Evolutionary conservation across 1,284 basidiomycete genomes (phyloP), one percentile per base, ranked within the genome.

Genomic region (Leccinum angustisporum): DNA sequence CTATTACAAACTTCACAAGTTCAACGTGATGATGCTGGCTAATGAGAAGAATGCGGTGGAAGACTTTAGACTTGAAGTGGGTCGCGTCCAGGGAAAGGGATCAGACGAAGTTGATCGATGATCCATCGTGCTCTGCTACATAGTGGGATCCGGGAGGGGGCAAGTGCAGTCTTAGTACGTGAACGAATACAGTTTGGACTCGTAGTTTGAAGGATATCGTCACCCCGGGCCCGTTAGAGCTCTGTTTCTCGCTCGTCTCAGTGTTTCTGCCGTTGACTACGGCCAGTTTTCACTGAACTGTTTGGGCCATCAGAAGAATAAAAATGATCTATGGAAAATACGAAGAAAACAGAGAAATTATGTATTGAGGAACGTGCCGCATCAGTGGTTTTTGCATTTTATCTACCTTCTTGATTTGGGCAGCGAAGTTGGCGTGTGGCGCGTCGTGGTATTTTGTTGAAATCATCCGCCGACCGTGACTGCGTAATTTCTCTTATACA

Each of bases 1-100:
- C 65, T 92, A 92, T 69, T 87, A 91, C 66, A 77, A 77, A 31
- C 77, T 85, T 48, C 83, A 84, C 63, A 91, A 88, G 67, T 92
- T 88, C 78, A 92, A 91, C 67, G 86, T 90, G 5, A 83, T 86
- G 79, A 86, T 87, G 70, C 80, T 92, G 56, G 87, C 82, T 6
- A 66, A 68, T 21, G 75, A 75, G 59, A 75, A 65, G 59, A 73
- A 66, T 18, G 63, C 59, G 7, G 57, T 62, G 3, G 75, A 73
- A 4, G 65, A 71, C 18, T 73, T 73, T 18, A 63, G 64, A 51
- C 58, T 16, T 38, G 75, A 69, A 38, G 57, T 60, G n/a, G 75
- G 72, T 16, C 72, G 72, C 13, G 63, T 73, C 3, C 73, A 63
- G 34, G 58, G 63, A 5, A 73, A 69, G 61, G 61, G 64, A 9